Conservation (phyloP, 257 asterid genomes). For the Paulownia fortunei region DNA sequence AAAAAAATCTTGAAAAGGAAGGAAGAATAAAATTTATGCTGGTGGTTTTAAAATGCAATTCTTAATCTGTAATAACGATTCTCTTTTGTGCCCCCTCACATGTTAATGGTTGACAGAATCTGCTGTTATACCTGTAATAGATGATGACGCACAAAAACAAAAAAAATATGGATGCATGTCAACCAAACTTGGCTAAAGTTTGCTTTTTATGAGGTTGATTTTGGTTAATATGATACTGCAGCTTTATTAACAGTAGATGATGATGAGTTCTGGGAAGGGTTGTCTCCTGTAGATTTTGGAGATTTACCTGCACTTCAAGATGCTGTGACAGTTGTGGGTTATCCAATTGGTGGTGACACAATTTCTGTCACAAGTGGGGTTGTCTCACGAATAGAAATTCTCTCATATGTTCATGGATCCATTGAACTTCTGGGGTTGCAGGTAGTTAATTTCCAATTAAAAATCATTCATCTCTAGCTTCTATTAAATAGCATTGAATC, state of each 20-base stretch:
- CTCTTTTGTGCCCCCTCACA: too few species aligned
- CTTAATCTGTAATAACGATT: not conserved
- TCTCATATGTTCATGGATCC: conserved; percentile 82
- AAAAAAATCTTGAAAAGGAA: not conserved
- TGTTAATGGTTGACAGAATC: not conserved
- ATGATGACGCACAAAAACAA: not conserved
- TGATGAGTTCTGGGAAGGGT: conserved; percentile 81
- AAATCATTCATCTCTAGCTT: not conserved
- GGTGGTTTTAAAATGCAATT: not conserved
- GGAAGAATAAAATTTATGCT: not conserved
- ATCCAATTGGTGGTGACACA: conserved; percentile 87
- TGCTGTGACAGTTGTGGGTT: conserved; percentile 86
- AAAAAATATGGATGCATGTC: not conserved
- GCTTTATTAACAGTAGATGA: conserved; percentile 67
- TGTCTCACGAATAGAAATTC: conserved; percentile 84
- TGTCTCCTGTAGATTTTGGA: conserved; percentile 78
- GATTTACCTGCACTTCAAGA: conserved; percentile 78
- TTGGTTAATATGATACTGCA: conserved; percentile 39
- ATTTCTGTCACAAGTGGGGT: conserved; percentile 89
- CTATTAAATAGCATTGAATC: conserved; percentile 16
- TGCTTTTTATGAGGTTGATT: conserved; percentile 18
- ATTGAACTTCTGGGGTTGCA: conserved; percentile 84
- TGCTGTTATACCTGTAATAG: not conserved
- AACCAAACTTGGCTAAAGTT: not conserved
- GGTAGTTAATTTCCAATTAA: conserved; percentile 42